Evolutionary conservation across 2,329 filamentous ascomycete species (phyloP).

Genomic region (Colletotrichum sp.): DNA sequence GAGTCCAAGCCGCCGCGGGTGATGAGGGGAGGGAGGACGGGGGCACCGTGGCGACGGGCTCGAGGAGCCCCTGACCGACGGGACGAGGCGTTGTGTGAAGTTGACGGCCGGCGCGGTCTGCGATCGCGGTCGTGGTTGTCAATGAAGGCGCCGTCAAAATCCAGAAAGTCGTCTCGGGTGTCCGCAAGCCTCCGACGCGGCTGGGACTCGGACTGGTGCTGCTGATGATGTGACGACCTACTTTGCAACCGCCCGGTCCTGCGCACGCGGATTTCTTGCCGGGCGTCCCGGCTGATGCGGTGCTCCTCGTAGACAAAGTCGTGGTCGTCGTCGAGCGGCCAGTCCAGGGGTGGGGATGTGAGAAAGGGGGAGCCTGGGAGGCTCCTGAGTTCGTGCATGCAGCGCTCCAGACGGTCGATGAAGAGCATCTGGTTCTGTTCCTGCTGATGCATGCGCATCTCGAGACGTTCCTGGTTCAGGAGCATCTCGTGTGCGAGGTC

Average conservation of each 20-base stretch:
- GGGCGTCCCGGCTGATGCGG: background rate
- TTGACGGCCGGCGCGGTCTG: background rate
- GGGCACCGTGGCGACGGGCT: background rate
- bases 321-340: background rate
- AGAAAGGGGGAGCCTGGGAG: background rate
- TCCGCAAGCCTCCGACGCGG: background rate
- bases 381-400: slow-evolving; percentile 10
- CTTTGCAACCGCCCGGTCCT: background rate
- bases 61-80: background rate
- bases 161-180: background rate
- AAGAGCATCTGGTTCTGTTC: slow-evolving; percentile 20
- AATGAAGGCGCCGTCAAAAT: background rate
- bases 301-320: slow-evolving; percentile 12
- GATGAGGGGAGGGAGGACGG: background rate
- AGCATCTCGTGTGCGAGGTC: slow-evolving; percentile 22
- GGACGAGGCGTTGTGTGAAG: background rate
- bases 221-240: background rate
- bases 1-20: slow-evolving; percentile 36
- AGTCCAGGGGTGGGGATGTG: background rate
- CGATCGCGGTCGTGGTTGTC: background rate
- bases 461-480: slow-evolving; percentile 19
- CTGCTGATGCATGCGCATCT: slow-evolving; percentile 18
- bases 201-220: background rate
- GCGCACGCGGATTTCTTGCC: background rate
- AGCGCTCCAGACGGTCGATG: slow-evolving; percentile 13